Evolutionary conservation across 306 rosid species (phyloP).

Genomic region (Casuarina equisetifolia): DNA sequence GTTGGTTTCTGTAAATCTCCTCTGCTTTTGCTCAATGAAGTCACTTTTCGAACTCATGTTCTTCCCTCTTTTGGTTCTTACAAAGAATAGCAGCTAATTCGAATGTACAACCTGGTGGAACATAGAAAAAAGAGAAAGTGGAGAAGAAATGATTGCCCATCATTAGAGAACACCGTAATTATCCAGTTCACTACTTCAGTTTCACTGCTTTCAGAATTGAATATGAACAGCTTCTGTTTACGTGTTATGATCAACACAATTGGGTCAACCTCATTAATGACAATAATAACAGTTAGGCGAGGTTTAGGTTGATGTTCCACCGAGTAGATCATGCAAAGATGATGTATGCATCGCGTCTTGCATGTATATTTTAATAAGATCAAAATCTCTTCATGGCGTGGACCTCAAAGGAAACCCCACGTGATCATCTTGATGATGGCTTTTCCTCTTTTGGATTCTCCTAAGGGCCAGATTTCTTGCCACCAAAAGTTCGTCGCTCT

Average conservation of each 20-base stretch:
- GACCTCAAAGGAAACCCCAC: not conserved
- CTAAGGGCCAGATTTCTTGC: not conserved
- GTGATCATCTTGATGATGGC: not conserved
- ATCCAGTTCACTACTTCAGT: no score
- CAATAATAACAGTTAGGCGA: no score
- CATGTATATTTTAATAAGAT: not conserved
- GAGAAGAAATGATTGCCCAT: not conserved
- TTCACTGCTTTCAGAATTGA: no score
- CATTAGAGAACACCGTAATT: not conserved
- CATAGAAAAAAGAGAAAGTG: not conserved
- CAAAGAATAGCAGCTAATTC: not conserved
- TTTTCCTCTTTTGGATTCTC: not conserved
- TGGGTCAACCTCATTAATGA: no score
- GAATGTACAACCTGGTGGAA: not conserved
- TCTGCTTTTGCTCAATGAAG: not conserved
- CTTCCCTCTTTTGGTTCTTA: not conserved
- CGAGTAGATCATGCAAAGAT: not conserved
- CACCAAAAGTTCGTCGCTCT: not conserved
- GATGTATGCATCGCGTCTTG: not conserved
- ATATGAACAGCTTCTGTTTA: no score
- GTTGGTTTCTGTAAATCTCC: conserved; percentile 7
- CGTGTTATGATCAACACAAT: no score
- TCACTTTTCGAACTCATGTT: not conserved
- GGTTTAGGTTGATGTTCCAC: not conserved
- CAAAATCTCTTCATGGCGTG: not conserved